phyloP scores from a whole-genome alignment of 805 yeast species.

The Metschnikowia gelsemii region DNA sequence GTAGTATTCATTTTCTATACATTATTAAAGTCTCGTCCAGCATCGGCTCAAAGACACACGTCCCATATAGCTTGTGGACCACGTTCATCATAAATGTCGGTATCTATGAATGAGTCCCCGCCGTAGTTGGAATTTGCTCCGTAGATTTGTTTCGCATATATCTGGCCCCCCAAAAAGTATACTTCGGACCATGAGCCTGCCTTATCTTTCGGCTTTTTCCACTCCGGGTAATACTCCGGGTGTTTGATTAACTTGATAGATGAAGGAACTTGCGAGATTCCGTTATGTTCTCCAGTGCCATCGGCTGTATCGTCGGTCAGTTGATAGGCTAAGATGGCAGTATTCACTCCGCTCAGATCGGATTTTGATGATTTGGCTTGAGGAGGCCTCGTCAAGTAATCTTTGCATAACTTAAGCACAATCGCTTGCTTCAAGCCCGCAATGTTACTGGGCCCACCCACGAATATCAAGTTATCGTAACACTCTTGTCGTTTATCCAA shows the following conservation, averaged over 20 bases:
- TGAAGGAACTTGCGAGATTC: conserved; percentile 73
- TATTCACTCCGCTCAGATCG: conserved; percentile 31
- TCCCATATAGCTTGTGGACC: conserved; percentile 90
- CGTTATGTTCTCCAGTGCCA: conserved; percentile 13
- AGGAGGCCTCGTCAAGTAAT: conserved; percentile 48
- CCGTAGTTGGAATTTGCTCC: conserved; percentile 54
- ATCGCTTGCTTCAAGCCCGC: conserved; percentile 76
- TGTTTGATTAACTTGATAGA: conserved; percentile 62
- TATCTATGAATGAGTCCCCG: conserved; percentile 62
- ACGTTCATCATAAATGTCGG: conserved; percentile 67
- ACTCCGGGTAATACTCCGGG: conserved; percentile 92
- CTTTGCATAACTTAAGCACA: conserved; percentile 53
- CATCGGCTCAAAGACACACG: conserved; percentile 20
- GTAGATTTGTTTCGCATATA: conserved; percentile 82
- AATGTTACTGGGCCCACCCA: conserved; percentile 76
- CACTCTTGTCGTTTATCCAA: conserved; percentile 72
- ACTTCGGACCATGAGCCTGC: conserved; percentile 70
- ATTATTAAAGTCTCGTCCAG: neutral
- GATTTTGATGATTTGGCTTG: conserved; percentile 24
- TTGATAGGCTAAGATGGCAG: conserved; percentile 44
- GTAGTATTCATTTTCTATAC: conserved; percentile 1
- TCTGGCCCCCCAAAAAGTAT: conserved; percentile 81
- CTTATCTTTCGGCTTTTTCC: conserved; percentile 61
- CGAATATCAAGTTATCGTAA: conserved; percentile 77
- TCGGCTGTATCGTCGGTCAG: conserved; percentile 38